phyloP scores from a whole-genome alignment of 495 filamentous ascomycete species.

The Cercophora newfieldiana region DNA sequence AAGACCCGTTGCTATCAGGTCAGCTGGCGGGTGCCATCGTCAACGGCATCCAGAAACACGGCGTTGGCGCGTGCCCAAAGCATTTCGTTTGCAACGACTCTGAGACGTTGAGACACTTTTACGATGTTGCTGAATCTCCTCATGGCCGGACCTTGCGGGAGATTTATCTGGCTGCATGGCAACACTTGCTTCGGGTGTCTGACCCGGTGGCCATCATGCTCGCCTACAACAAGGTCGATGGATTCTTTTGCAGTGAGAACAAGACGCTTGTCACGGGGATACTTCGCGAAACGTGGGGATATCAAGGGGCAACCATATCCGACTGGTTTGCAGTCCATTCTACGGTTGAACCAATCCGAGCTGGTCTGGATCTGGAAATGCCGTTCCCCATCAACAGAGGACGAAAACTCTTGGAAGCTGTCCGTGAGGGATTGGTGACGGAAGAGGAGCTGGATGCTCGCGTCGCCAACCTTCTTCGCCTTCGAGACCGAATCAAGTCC shows the following conservation, averaged over 20 bases:
- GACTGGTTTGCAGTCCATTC: not conserved
- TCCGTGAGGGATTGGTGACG: not conserved
- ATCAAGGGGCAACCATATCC: not conserved
- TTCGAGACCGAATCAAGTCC: not conserved
- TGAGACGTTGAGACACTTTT: not conserved
- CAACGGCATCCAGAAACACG: not conserved
- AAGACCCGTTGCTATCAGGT: not conserved
- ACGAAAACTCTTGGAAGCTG: not conserved
- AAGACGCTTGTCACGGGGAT: not conserved
- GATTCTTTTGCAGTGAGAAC: not conserved
- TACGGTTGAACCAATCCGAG: not conserved
- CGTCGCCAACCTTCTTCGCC: not conserved
- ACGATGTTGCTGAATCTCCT: not conserved
- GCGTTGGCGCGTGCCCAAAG: not conserved
- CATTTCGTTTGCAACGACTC: not conserved
- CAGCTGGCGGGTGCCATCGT: not conserved
- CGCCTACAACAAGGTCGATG: not conserved
- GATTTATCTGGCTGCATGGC: not conserved
- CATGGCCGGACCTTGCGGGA: not conserved
- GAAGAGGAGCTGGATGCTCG: not conserved
- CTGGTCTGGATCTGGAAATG: not conserved
- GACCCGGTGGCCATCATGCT: not conserved
- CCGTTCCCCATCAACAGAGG: not conserved
- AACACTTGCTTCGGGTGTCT: not conserved
- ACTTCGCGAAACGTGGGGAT: not conserved